phyloP scores from a whole-genome alignment of 2,329 filamentous ascomycete species.

The Exophiala alcalophila region DNA sequence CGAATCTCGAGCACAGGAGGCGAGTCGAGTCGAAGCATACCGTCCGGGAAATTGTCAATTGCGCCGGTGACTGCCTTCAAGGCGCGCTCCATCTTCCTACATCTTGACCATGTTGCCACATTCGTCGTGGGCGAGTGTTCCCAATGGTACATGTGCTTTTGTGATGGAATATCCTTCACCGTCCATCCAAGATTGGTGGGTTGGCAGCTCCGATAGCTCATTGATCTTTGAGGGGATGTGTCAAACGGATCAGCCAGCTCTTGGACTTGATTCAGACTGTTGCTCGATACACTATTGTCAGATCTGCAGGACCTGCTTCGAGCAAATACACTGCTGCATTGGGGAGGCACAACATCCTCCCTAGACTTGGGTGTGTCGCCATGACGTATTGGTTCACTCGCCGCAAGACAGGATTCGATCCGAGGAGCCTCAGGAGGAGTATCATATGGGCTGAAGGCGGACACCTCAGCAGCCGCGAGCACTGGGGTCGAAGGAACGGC shows the following conservation, averaged over 20 bases:
- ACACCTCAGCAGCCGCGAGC: slow-evolving; percentile 17
- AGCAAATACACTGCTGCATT: too few relatives aligned
- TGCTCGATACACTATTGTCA: slow-evolving; percentile 10
- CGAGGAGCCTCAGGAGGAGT: slow-evolving; percentile 19
- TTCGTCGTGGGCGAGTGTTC: slow-evolving; percentile 8
- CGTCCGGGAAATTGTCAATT: slow-evolving; percentile 20
- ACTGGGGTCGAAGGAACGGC: slow-evolving; percentile 18
- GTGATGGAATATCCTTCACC: background rate
- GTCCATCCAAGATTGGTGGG: too few relatives aligned
- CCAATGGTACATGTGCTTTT: background rate
- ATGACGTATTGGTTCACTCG: too few relatives aligned
- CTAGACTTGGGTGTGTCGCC: too few relatives aligned
- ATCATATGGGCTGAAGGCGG: slow-evolving; percentile 28
- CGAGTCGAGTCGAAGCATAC: slow-evolving; percentile 20
- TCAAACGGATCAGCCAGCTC: slow-evolving; percentile 19
- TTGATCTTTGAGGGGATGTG: slow-evolving; percentile 9
- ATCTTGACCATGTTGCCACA: slow-evolving; percentile 15
- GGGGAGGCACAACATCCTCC: slow-evolving; percentile 11
- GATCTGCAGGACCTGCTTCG: slow-evolving; percentile 8
- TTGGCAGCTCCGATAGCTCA: slow-evolving; percentile 5
- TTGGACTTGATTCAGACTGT: background rate
- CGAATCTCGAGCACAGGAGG: slow-evolving; percentile 12
- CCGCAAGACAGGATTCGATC: slow-evolving; percentile 4
- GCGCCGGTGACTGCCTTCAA: slow-evolving; percentile 20
- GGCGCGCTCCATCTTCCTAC: slow-evolving; percentile 12